Evolutionary conservation across 2,329 filamentous ascomycete genomes (phyloP).

Genomic region (Lasiodiplodia theobromae): DNA sequence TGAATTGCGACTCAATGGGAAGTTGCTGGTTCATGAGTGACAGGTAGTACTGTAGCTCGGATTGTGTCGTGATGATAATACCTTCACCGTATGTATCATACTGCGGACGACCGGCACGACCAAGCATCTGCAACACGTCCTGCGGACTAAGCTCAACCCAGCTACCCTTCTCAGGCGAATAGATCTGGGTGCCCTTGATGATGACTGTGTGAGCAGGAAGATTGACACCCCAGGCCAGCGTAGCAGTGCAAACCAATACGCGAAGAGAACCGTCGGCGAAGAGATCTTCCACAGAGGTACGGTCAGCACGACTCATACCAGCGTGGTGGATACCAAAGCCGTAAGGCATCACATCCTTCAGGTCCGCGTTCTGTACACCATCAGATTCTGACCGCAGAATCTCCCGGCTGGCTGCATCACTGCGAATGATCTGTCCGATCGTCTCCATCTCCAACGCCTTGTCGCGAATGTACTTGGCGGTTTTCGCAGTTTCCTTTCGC

Average conservation of each 20-base stretch:
- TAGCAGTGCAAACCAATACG: conserved; percentile 95
- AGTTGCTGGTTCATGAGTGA: conserved; percentile 96
- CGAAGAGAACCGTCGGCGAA: conserved; percentile 92
- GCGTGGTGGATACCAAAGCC: conserved; percentile 99
- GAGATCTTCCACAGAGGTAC: conserved; percentile 92
- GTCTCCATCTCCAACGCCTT: conserved; percentile 97
- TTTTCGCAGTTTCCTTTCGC: conserved; percentile 97
- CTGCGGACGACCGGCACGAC: conserved; percentile 93
- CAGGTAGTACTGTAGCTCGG: conserved; percentile 95
- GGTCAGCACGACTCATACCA: conserved; percentile 94
- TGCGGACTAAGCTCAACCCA: conserved; percentile 98
- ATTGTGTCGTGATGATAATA: conserved; percentile 96
- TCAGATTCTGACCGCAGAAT: conserved; percentile 86
- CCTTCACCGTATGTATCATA: conserved; percentile 98
- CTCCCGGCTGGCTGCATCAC: conserved; percentile 89
- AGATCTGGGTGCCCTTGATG: conserved; percentile 98
- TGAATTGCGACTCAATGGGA: conserved; percentile 95
- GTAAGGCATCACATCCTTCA: conserved; percentile 94
- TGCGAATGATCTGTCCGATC: conserved; percentile 92
- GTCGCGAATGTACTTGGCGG: conserved; percentile 92
- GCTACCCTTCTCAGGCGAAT: conserved; percentile 97
- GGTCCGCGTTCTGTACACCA: conserved; percentile 80
- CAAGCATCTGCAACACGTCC: conserved; percentile 98
- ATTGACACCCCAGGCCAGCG: conserved; percentile 99
- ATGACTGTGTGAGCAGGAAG: conserved; percentile 97